Base-by-base conservation (phyloP, 306 rosid species). In the Acacia acuminata region DNA sequence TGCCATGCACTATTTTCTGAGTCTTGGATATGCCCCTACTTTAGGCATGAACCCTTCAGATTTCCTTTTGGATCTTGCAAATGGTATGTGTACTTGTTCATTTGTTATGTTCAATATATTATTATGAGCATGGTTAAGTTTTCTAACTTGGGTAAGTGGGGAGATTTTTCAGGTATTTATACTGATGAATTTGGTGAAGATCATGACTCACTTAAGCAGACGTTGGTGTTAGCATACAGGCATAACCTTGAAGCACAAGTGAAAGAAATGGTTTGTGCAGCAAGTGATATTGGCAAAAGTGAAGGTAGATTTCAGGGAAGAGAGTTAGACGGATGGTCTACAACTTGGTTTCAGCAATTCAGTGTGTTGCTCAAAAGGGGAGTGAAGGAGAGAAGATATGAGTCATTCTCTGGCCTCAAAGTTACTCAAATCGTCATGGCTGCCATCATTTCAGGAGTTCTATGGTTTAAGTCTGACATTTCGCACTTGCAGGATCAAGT, bases 31-130 rank as follows among this genome's bases (percentile, higher is more conserved):
- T 79, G 68, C 87, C 34, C 94, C 93, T 0, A 47, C 90, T 12
- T 12, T 92, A 34, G 90, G 89, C 70, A 94, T 94, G 96, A 94
- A 94, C 75, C 97, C 98, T 68, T 73, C 94, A 0, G 97, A 94
- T 83, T 94, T 89, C 73, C 86, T 94, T 22, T 84, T 92, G 77
- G 98, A 94, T 82, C 93, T 94, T 75, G 92, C 96, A 36, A 94
- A 90, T 3, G 98, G 96, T 94, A 85, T 27, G 90, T 14, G 0
- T 64, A 0, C 65, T 30, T 27, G 19, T 63, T 27, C 69, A 27
- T 27, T 63, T 27, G 19, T 63, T 30, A 30, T 30, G 43, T 30
- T 13, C 70, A 64, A 30, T 7, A 6, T 15, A 64, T 30, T 30
- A 64, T 30, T 30, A 64, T 27, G n/a, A 30, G 70, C 42, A 64